phyloP scores from a whole-genome alignment of 371 early-diverging fungal species.

The Mortierella sp. region DNA sequence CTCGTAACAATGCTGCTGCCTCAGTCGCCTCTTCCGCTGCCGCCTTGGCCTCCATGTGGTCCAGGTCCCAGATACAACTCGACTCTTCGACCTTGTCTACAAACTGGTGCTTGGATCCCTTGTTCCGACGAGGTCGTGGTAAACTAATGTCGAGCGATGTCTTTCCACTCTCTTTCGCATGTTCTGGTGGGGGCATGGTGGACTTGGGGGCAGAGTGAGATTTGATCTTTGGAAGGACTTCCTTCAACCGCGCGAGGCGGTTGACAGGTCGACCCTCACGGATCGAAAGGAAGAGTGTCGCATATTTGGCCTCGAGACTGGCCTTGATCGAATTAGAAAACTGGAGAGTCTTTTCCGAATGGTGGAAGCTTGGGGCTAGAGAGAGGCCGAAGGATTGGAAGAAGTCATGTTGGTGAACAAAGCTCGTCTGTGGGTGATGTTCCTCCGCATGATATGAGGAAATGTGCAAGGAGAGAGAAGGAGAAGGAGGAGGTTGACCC shows the following conservation, averaged over 20 bases:
- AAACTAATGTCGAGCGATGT: slow-evolving; percentile 17
- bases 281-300: slow-evolving; percentile 38
- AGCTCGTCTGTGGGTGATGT: too few species aligned
- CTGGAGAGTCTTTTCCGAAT: slow-evolving; percentile 43
- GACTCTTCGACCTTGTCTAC: slow-evolving; percentile 49
- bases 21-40: slow-evolving; percentile 6
- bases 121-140: slow-evolving; percentile 25
- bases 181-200: not conserved
- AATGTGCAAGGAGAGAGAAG: not conserved
- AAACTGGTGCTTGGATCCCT: slow-evolving; percentile 40
- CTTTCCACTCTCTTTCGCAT: slow-evolving; percentile 15
- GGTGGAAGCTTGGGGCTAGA: slow-evolving; percentile 22
- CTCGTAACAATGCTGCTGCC: slow-evolving; percentile 11
- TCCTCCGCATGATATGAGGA: not conserved
- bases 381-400: not conserved
- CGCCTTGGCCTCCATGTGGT: slow-evolving; percentile 30
- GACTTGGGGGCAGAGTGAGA: slow-evolving; percentile 15
- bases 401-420: too few species aligned
- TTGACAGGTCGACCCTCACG: slow-evolving; percentile 35
- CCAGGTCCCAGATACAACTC: slow-evolving; percentile 50
- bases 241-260: slow-evolving; percentile 29
- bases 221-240: slow-evolving; percentile 32
- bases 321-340: slow-evolving; percentile 39
- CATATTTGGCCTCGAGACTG: slow-evolving; percentile 33
- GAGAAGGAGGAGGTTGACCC: not conserved